phyloP scores from a whole-genome alignment of 2,329 filamentous ascomycete genomes.

The Ceratocystis albifundus region DNA sequence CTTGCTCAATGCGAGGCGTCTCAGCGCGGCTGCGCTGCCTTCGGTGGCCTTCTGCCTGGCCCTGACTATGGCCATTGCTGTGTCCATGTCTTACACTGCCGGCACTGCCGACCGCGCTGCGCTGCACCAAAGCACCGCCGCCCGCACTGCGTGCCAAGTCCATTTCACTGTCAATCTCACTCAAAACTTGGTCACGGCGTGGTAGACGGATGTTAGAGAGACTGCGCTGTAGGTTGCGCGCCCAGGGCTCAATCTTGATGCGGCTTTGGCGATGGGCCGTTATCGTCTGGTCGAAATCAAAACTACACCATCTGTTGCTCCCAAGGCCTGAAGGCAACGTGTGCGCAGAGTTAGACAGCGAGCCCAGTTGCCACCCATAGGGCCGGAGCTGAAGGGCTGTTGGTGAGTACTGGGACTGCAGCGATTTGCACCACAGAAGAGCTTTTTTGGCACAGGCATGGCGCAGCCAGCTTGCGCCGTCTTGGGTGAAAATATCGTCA shows the following conservation, averaged over 20 bases:
- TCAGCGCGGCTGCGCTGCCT: conserved; percentile 9
- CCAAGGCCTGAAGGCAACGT: conserved; percentile 9
- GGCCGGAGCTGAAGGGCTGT: conserved; percentile 24
- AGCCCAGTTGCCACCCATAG: conserved; percentile 40
- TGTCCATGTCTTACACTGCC: not conserved
- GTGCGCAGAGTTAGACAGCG: not conserved
- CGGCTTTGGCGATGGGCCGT: conserved; percentile 30
- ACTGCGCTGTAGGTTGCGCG: conserved; percentile 65
- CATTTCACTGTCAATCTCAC: conserved; percentile 60
- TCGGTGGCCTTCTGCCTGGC: not conserved
- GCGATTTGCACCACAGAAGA: conserved; percentile 52
- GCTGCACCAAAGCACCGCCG: conserved; percentile 50
- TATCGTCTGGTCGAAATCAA: not conserved
- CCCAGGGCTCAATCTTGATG: conserved; percentile 71
- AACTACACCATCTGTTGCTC: conserved; percentile 25
- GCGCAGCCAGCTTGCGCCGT: conserved; percentile 69
- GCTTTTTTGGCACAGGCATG: conserved; percentile 76
- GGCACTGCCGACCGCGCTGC: conserved; percentile 25
- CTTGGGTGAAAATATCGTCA: conserved; percentile 61
- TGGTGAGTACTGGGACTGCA: conserved; percentile 18
- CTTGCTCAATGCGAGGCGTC: conserved; percentile 17
- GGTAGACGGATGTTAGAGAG: conserved; percentile 60
- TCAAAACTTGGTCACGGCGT: conserved; percentile 48
- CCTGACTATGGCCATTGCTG: not conserved
- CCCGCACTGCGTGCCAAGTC: conserved; percentile 51